phyloP scores from a whole-genome alignment of 1,284 basidiomycete species.

The Ustilago trichophora region DNA sequence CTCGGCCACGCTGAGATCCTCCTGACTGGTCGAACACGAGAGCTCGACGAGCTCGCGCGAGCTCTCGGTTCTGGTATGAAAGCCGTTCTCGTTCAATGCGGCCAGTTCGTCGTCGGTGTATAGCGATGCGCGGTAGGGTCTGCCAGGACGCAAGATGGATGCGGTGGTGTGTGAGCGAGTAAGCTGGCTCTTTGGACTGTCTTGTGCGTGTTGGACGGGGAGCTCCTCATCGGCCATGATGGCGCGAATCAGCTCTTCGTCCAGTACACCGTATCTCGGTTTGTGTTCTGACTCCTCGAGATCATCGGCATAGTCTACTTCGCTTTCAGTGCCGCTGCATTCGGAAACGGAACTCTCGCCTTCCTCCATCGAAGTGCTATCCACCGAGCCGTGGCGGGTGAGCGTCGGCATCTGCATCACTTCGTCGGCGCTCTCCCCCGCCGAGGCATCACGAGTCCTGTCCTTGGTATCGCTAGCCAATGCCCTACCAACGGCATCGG shows the following conservation, averaged over 20 bases:
- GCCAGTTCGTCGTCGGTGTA: conserved; percentile 51
- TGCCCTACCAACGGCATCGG: conserved; percentile 22
- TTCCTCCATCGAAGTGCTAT: conserved; percentile 18
- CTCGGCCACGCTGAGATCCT: neutral
- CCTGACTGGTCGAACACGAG: neutral
- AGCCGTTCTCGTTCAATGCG: conserved; percentile 4
- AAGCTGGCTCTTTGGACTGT: conserved; percentile 9
- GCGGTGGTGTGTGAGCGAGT: conserved; percentile 31
- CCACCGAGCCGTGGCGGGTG: conserved; percentile 8
- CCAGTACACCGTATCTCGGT: conserved; percentile 35
- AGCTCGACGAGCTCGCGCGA: conserved; percentile 39
- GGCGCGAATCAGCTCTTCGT: conserved; percentile 32
- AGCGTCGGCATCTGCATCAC: conserved; percentile 25
- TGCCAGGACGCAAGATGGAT: conserved; percentile 21
- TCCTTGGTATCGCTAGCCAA: neutral
- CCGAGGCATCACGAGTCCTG: conserved; percentile 7
- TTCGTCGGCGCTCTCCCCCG: conserved; percentile 15
- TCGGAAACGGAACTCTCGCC: conserved; percentile 37
- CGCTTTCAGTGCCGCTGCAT: conserved; percentile 36
- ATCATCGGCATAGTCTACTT: conserved; percentile 19
- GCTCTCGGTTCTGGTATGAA: conserved; percentile 36
- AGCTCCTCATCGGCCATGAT: conserved; percentile 28
- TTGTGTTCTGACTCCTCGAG: conserved; percentile 11
- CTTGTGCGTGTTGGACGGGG: no score
- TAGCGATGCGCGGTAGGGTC: conserved; percentile 49